These are phyloP conservation scores for Thalassiosira livingstoniorum DNA, from an alignment of 352 stramenopile genomes.

Conservation along the genomic window DNA sequence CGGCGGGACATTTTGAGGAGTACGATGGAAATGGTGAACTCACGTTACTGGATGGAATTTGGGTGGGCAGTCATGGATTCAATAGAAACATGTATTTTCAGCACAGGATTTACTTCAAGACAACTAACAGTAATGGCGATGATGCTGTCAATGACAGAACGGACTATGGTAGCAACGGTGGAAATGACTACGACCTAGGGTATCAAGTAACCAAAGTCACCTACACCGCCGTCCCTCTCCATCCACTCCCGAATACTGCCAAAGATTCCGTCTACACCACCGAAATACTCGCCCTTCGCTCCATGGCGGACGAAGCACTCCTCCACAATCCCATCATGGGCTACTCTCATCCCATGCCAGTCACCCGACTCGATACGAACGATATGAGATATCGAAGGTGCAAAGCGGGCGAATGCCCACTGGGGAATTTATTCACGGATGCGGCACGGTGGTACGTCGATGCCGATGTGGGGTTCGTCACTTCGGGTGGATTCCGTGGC, in stretches of 20 bases:
- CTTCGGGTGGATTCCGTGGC: conserved; percentile 43
- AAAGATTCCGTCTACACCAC: conserved; percentile 34
- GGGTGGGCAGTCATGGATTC: background rate
- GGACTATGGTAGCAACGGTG: too few species aligned
- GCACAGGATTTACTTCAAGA: background rate
- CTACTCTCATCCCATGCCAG: conserved; percentile 26
- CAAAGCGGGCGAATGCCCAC: conserved; percentile 47
- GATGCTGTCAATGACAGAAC: too few species aligned
- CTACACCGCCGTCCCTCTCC: background rate
- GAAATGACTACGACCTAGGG: too few species aligned
- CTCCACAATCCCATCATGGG: conserved; percentile 42
- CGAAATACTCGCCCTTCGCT: conserved; percentile 18
- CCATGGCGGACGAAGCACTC: conserved; percentile 28
- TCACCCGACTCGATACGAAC: conserved; percentile 8
- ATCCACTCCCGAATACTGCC: conserved; percentile 2
- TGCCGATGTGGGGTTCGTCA: conserved; percentile 47
- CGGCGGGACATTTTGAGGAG: background rate
- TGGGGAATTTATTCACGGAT: conserved; percentile 60
- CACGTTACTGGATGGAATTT: too few species aligned
- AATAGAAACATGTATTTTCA: background rate
- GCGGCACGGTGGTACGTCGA: conserved; percentile 47
- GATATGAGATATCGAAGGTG: conserved; percentile 44
- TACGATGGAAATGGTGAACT: background rate
- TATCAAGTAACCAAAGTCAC: conserved; percentile 10
- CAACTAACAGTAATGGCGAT: background rate